Percentiles rank a stretch among this genome's conserved stretches.
These are phyloP conservation scores for Collybiopsis luxurians DNA, from an alignment of 768 basidiomycete species.

Conservation along the genomic window DNA sequence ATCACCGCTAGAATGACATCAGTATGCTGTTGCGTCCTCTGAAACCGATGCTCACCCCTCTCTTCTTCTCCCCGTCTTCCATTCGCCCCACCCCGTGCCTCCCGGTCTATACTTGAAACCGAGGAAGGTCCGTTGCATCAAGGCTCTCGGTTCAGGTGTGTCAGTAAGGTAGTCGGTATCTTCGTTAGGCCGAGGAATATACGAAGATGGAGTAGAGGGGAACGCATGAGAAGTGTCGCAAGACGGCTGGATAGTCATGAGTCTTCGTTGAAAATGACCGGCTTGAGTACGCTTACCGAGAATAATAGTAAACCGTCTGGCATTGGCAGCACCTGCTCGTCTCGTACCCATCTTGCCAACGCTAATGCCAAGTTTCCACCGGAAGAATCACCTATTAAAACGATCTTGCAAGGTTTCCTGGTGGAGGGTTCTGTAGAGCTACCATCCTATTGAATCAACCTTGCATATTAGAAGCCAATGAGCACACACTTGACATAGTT, in stretches of 20 bases:
- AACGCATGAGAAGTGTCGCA: conserved; percentile 42
- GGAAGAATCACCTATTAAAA: conserved; percentile 54
- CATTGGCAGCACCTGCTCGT: conserved; percentile 41
- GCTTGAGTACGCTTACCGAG: conserved; percentile 38
- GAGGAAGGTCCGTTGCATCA: conserved; percentile 52
- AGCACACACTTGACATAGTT: background rate
- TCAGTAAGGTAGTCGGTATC: conserved; percentile 51
- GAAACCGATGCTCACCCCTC: background rate
- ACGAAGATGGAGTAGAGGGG: conserved; percentile 45
- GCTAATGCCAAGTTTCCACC: conserved; percentile 53
- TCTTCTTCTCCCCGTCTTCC: background rate
- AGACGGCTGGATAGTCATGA: conserved; percentile 15
- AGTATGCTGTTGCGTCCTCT: background rate
- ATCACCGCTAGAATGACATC: background rate
- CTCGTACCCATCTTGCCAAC: conserved; percentile 51
- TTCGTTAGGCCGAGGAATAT: conserved; percentile 48
- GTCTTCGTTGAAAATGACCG: no score
- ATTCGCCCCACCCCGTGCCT: conserved; percentile 6
- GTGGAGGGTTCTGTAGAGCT: background rate
- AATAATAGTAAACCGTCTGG: conserved; percentile 46
- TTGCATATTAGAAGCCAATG: no score
- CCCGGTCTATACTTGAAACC: conserved; percentile 30
- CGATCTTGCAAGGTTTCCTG: conserved; percentile 27
- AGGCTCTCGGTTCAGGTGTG: conserved; percentile 49
- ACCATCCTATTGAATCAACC: background rate